Percentiles rank a stretch among this genome's conserved stretches.
phyloP scores from a whole-genome alignment of 352 stramenopile genomes.

The Globisporangium cederbergense region DNA sequence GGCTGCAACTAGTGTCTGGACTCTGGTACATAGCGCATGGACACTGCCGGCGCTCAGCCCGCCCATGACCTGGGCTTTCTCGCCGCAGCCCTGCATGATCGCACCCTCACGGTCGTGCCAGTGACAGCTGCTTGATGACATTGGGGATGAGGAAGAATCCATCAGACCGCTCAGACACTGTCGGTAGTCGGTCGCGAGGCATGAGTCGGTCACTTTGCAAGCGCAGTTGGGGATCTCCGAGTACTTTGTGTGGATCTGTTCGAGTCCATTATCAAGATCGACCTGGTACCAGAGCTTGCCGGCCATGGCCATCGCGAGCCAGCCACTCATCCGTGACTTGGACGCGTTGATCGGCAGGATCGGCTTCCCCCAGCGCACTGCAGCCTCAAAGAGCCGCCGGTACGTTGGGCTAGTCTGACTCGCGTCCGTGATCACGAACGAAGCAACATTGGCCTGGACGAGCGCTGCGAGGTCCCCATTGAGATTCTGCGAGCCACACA shows the following conservation, averaged over 20 bases:
- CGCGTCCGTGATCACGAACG: constrained; percentile 39
- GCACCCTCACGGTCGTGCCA: background rate
- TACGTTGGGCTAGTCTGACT: constrained; percentile 11
- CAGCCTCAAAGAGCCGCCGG: constrained; percentile 34
- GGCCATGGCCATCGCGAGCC: constrained; percentile 43
- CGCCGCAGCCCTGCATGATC: background rate
- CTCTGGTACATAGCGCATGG: background rate
- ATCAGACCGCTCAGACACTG: constrained; percentile 34
- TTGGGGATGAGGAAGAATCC: background rate
- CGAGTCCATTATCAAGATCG: constrained; percentile 22
- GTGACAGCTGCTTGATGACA: background rate
- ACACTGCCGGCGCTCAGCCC: background rate
- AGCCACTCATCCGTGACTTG: constrained; percentile 25
- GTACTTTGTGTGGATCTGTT: constrained; percentile 37
- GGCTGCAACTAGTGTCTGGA: constrained; percentile 1
- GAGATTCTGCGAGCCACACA: constrained; percentile 16
- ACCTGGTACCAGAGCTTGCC: constrained; percentile 60
- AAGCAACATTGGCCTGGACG: constrained; percentile 20
- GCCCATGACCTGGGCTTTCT: constrained; percentile 9
- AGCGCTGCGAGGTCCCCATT: constrained; percentile 23
- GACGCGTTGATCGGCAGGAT: constrained; percentile 43
- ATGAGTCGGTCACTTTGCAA: constrained; percentile 46
- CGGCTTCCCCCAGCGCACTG: constrained; percentile 30
- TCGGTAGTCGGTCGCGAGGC: constrained; percentile 45
- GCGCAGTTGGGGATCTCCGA: constrained; percentile 33